phyloP scores from a whole-genome alignment of 2,329 filamentous ascomycete species.

The Pyrenophora graminea region DNA sequence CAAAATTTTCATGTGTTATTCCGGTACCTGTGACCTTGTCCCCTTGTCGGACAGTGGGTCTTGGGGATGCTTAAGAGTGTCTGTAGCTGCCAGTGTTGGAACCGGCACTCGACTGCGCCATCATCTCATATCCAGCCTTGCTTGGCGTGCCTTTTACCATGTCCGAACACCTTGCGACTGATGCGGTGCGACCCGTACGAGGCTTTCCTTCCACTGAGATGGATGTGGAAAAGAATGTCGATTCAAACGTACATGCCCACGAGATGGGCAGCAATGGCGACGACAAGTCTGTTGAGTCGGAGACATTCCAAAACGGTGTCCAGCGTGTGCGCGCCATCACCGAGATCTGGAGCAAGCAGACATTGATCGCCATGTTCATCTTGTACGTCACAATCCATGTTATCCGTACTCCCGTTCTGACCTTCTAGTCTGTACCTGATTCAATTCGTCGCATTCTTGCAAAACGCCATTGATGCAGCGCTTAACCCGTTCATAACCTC shows the following conservation, averaged over 20 bases:
- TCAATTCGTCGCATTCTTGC: constrained; percentile 55
- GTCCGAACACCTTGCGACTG: constrained; percentile 16
- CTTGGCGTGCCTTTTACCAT: constrained; percentile 16
- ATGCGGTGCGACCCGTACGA: constrained; percentile 20
- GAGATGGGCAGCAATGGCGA: constrained; percentile 16
- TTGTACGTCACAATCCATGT: constrained; percentile 33
- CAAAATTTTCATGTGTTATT: constrained; percentile 24
- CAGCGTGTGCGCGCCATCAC: constrained; percentile 49
- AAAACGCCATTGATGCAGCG: constrained; percentile 49
- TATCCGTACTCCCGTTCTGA: neutral
- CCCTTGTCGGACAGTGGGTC: constrained; percentile 28
- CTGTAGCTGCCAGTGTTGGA: constrained; percentile 11
- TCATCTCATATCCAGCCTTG: constrained; percentile 19
- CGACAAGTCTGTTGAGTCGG: constrained; percentile 26
- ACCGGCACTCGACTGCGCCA: constrained; percentile 15
- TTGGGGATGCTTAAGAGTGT: constrained; percentile 23
- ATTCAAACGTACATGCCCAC: constrained; percentile 7
- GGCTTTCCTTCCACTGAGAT: constrained; percentile 9
- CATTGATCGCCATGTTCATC: constrained; percentile 45
- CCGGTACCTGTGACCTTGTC: constrained; percentile 20
- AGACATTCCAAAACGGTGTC: constrained; percentile 45
- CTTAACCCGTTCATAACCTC: constrained; percentile 49
- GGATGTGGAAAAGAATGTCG: constrained; percentile 29
- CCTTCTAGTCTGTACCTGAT: constrained; percentile 51
- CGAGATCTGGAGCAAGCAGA: constrained; percentile 46